phyloP scores from a whole-genome alignment of 2,329 filamentous ascomycete species.

The Stenocarpella maydis region DNA sequence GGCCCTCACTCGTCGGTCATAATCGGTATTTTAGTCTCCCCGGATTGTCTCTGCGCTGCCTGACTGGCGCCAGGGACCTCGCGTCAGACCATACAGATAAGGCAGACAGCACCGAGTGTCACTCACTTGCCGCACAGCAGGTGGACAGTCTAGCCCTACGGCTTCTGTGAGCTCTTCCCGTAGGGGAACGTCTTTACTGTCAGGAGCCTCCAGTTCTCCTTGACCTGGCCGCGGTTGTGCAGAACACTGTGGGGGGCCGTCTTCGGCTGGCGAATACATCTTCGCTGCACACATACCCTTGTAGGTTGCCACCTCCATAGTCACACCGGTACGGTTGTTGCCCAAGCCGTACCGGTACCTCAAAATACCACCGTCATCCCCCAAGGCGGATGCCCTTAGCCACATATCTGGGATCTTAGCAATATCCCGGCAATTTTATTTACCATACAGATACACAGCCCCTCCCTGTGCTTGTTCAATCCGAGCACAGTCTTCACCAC shows the following conservation, averaged over 20 bases:
- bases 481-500: slow-evolving; percentile 19
- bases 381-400: background rate
- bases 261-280: slow-evolving; percentile 24
- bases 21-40: background rate
- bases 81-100: background rate
- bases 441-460: slow-evolving; percentile 23
- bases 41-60: background rate
- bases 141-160: background rate
- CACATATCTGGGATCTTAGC: slow-evolving; percentile 14
- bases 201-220: background rate
- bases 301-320: slow-evolving; percentile 28
- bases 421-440: slow-evolving; percentile 12
- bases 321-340: slow-evolving; percentile 29
- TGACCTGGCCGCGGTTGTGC: slow-evolving; percentile 14
- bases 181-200: background rate
- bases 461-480: slow-evolving; percentile 16
- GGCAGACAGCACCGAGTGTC: background rate
- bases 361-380: slow-evolving; percentile 21
- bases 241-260: slow-evolving; percentile 20
- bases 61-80: background rate
- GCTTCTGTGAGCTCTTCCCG: background rate
- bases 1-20: background rate
- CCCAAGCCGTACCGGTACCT: slow-evolving; percentile 27
- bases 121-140: background rate
- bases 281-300: slow-evolving; percentile 25